Conservation (phyloP, 495 filamentous ascomycete species). For the Aspergillus mulundensis region DNA sequence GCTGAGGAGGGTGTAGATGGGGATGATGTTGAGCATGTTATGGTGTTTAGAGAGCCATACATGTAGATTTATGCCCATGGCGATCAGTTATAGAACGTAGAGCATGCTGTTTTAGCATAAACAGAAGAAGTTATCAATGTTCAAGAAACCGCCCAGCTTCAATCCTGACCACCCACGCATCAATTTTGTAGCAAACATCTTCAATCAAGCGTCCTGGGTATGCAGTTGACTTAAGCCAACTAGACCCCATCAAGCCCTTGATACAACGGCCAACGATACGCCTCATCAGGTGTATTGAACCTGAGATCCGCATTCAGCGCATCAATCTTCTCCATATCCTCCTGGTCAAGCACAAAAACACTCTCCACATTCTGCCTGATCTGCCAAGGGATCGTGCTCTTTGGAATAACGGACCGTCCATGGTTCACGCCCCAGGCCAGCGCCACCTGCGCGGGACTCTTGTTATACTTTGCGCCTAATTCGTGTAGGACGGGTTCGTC, state of each 20-base stretch:
- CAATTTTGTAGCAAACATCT: too few species aligned
- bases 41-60: slow-evolving; percentile 56
- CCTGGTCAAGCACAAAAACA: slow-evolving; percentile 48
- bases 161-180: too few species aligned
- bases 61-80: background rate
- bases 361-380: slow-evolving; percentile 53
- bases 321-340: slow-evolving; percentile 47
- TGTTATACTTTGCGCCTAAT: slow-evolving; percentile 58
- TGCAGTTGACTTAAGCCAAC: background rate
- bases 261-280: slow-evolving; percentile 55
- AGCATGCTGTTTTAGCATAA: background rate
- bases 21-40: slow-evolving; percentile 47
- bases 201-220: background rate
- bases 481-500: slow-evolving; percentile 56
- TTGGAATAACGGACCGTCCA: slow-evolving; percentile 60
- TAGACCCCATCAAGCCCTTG: background rate
- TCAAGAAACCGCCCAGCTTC: too few species aligned
- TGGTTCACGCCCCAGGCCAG: slow-evolving; percentile 61
- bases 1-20: slow-evolving; percentile 66
- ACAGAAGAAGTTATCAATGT: too few species aligned
- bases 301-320: slow-evolving; percentile 49
- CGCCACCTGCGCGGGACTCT: slow-evolving; percentile 55
- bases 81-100: background rate
- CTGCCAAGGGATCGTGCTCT: slow-evolving; percentile 46
- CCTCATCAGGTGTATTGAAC: slow-evolving; percentile 52